Percentiles rank a stretch among this genome's conserved stretches.
Evolutionary conservation across 441 rosid genomes (phyloP).

Genomic region (Eutrema salsugineum): DNA sequence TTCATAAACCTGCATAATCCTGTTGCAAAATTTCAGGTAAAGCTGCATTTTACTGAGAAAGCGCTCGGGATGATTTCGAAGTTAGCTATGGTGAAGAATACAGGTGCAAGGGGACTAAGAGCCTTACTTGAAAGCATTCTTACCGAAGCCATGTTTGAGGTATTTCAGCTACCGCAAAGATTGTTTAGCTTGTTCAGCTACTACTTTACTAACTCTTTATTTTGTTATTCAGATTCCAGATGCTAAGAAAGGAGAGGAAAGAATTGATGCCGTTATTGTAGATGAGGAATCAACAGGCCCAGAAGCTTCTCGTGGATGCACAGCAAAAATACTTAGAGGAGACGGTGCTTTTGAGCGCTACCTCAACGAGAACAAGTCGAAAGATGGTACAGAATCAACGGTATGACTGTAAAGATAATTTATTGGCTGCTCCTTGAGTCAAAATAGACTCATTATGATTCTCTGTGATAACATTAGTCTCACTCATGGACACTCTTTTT

Average conservation of each 20-base stretch:
- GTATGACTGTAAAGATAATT: conserved; percentile 35
- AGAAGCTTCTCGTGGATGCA: conserved; percentile 50
- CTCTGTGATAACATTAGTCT: neutral
- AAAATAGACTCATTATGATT: neutral
- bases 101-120: conserved; percentile 94
- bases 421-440: neutral
- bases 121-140: conserved; percentile 84
- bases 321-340: conserved; percentile 75
- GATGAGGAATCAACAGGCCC: conserved; percentile 77
- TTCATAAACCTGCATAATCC: neutral
- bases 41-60: conserved; percentile 74
- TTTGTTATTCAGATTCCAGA: conserved; percentile 72
- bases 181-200: neutral
- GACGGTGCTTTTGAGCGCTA: conserved; percentile 66
- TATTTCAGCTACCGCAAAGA: conserved; percentile 17
- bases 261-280: conserved; percentile 79
- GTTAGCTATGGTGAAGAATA: conserved; percentile 86
- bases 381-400: conserved; percentile 45
- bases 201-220: neutral
- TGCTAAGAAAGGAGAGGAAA: conserved; percentile 49
- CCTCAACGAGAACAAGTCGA: conserved; percentile 39
- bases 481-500: neutral
- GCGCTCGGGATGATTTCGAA: conserved; percentile 76
- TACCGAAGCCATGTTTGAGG: conserved; percentile 98
- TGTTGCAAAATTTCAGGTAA: conserved; percentile 58